Conservation (phyloP, 1,284 basidiomycete genomes). For the Afroboletus lepidellus region DNA sequence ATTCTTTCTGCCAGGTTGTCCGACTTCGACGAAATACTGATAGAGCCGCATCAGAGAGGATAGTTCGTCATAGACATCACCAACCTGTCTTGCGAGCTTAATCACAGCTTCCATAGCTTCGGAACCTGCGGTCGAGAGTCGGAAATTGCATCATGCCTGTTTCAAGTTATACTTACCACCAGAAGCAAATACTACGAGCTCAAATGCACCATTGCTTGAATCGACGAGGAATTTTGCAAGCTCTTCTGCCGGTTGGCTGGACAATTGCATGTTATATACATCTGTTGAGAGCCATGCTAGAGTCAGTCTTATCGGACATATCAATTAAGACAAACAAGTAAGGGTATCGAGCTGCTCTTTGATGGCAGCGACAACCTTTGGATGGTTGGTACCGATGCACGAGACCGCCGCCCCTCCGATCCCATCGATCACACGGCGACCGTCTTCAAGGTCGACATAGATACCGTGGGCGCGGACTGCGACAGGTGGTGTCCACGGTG, state of each 20-base stretch:
- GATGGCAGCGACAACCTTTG: constrained; percentile 65
- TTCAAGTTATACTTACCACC: constrained; percentile 49
- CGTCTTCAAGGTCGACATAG: constrained; percentile 67
- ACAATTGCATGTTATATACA: constrained; percentile 80
- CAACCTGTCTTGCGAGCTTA: constrained; percentile 74
- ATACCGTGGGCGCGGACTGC: constrained; percentile 66
- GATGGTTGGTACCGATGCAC: constrained; percentile 75
- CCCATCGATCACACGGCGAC: constrained; percentile 65
- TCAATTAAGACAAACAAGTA: constrained; percentile 52
- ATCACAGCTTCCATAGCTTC: constrained; percentile 84
- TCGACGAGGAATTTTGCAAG: constrained; percentile 63
- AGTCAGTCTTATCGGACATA: constrained; percentile 8
- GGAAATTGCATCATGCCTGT: not conserved
- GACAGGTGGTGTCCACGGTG: constrained; percentile 68
- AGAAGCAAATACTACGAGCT: constrained; percentile 63
- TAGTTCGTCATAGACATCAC: constrained; percentile 5
- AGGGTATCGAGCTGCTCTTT: constrained; percentile 76
- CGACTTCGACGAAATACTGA: constrained; percentile 69
- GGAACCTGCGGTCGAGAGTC: constrained; percentile 50
- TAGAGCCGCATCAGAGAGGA: constrained; percentile 5
- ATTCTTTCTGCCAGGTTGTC: constrained; percentile 66
- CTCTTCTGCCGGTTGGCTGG: constrained; percentile 74
- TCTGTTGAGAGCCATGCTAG: constrained; percentile 42
- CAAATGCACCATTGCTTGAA: constrained; percentile 70
- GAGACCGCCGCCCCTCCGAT: constrained; percentile 84